Evolutionary conservation across 2,329 filamentous ascomycete genomes (phyloP).

Genomic region (Penicillium sp.): DNA sequence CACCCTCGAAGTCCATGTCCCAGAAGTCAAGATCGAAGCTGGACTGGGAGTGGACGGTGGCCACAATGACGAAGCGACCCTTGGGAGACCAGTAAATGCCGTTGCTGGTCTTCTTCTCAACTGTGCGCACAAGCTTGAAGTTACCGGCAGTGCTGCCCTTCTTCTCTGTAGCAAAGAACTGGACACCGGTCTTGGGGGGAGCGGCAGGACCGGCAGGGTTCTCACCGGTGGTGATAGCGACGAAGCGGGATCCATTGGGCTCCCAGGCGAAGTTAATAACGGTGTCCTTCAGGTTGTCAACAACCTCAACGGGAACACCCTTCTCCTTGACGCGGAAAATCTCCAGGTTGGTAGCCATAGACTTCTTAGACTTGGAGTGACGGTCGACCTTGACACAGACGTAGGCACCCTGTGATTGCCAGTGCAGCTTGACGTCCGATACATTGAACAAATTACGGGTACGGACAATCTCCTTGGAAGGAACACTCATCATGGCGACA

Average conservation of each 20-base stretch:
- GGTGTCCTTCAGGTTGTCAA: constrained; percentile 96
- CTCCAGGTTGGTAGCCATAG: constrained; percentile 91
- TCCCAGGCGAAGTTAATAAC: constrained; percentile 99
- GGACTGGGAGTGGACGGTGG: constrained; percentile 88
- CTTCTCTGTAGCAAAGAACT: constrained; percentile 97
- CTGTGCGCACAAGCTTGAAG: constrained; percentile 92
- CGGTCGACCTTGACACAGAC: constrained; percentile 98
- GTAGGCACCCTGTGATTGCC: constrained; percentile 93
- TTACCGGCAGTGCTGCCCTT: constrained; percentile 82
- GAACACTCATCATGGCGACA: constrained; percentile 94
- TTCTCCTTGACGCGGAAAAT: constrained; percentile 98
- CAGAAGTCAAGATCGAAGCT: constrained; percentile 97
- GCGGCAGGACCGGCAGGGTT: constrained; percentile 75
- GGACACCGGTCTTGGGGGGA: constrained; percentile 87
- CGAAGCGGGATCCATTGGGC: constrained; percentile 94
- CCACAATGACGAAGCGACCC: constrained; percentile 91
- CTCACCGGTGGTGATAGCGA: constrained; percentile 93
- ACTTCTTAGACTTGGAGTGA: constrained; percentile 99
- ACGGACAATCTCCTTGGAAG: constrained; percentile 89
- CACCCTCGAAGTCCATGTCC: constrained; percentile 96
- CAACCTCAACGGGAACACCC: constrained; percentile 95
- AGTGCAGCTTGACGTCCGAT: constrained; percentile 95
- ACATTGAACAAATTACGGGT: constrained; percentile 98
- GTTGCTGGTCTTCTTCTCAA: constrained; percentile 99
- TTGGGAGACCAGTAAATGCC: constrained; percentile 98